A percentile compares a stretch with the other conserved stretches of the same genome.
These are phyloP conservation scores for Venturia effusa DNA, from an alignment of 2,329 filamentous ascomycete genomes.

Conservation along the genomic window DNA sequence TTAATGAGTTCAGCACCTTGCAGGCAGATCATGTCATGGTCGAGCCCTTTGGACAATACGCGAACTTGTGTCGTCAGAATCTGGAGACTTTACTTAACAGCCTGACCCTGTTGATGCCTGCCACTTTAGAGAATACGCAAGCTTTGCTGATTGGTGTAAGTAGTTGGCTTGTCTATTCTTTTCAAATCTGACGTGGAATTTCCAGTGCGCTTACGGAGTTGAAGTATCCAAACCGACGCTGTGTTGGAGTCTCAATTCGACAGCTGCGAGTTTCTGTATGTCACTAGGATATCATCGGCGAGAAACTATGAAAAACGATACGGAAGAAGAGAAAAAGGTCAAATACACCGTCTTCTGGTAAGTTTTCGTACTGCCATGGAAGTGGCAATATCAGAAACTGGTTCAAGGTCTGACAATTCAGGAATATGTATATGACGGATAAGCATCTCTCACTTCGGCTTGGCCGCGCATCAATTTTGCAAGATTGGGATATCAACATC, in stretches of 20 bases:
- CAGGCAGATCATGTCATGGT: not conserved
- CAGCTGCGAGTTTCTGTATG: conserved; percentile 20
- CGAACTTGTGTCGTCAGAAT: conserved; percentile 30
- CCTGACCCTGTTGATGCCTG: conserved; percentile 23
- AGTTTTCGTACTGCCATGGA: conserved; percentile 16
- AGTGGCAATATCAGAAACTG: conserved; percentile 19
- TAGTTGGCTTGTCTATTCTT: not conserved
- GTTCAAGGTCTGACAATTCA: conserved; percentile 19
- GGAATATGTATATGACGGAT: conserved; percentile 25
- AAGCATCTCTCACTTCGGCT: conserved; percentile 27
- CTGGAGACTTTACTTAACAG: conserved; percentile 29
- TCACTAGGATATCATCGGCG: conserved; percentile 26
- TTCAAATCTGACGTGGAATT: not conserved
- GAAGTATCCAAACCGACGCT: conserved; percentile 26
- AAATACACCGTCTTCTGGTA: conserved; percentile 16
- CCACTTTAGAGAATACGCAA: conserved; percentile 26
- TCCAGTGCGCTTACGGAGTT: conserved; percentile 20
- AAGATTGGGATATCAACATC: conserved; percentile 27
- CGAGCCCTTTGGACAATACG: conserved; percentile 22
- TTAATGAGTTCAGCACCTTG: conserved; percentile 22
- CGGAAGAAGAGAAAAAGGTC: not conserved
- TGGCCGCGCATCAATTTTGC: conserved; percentile 25
- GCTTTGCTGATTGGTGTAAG: conserved; percentile 21
- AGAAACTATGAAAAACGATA: conserved; percentile 24
- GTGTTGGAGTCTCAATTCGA: conserved; percentile 22